These are phyloP conservation scores for Isatis tinctoria DNA, from an alignment of 345 rosid genomes.

Conservation along the genomic window DNA sequence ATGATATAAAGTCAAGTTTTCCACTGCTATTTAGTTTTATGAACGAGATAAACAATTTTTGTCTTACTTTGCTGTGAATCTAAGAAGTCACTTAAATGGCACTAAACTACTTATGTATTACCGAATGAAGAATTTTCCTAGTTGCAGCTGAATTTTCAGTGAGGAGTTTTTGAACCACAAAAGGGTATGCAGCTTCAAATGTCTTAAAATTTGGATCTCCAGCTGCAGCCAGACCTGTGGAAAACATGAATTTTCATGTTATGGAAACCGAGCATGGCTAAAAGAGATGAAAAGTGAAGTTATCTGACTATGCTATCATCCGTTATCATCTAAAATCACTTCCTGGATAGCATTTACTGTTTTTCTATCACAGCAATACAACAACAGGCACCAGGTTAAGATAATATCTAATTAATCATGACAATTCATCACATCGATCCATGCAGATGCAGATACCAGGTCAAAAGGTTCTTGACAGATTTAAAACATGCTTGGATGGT, in stretches of 20 bases:
- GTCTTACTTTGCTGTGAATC: neutral
- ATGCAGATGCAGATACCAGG: slow-evolving; percentile 11
- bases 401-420: neutral
- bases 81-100: neutral
- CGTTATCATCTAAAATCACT: neutral
- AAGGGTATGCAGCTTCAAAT: slow-evolving; percentile 94
- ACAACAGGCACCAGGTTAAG: neutral
- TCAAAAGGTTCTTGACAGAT: slow-evolving; percentile 1
- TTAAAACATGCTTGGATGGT: neutral
- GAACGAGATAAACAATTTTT: neutral
- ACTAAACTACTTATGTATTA: slow-evolving; percentile 24
- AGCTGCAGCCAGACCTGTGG: slow-evolving; percentile 78
- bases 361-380: neutral
- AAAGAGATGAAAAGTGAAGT: neutral
- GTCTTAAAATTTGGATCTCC: slow-evolving; percentile 85
- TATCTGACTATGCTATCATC: neutral
- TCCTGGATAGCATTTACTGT: neutral
- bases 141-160: slow-evolving; percentile 69
- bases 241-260: slow-evolving; percentile 3
- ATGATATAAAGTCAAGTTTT: neutral
- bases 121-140: slow-evolving; percentile 79
- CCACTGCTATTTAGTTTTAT: neutral
- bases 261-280: slow-evolving; percentile 4
- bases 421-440: neutral
- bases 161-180: slow-evolving; percentile 77